Conservation (phyloP, 2,329 filamentous ascomycete species). For the Rachicladosporium sp. region DNA sequence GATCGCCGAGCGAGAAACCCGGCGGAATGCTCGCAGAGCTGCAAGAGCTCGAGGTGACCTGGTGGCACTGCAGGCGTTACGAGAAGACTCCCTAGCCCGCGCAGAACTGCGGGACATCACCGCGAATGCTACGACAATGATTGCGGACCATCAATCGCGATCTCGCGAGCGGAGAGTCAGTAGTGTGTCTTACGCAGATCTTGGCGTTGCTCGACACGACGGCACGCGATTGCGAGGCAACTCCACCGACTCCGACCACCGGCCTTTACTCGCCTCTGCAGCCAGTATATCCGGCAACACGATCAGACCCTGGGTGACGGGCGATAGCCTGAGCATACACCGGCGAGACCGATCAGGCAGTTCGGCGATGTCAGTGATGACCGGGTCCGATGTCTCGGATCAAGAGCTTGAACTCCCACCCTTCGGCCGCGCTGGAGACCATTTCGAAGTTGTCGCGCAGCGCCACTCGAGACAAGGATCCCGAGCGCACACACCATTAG, state of each 20-base stretch:
- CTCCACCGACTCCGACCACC: conserved; percentile 59
- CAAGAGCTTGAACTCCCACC: conserved; percentile 16
- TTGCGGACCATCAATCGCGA: conserved; percentile 47
- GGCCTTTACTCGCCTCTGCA: conserved; percentile 59
- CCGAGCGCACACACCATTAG: conserved; percentile 10
- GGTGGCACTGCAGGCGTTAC: conserved; percentile 54
- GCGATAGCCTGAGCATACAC: conserved; percentile 22
- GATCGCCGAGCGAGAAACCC: conserved; percentile 62
- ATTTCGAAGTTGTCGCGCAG: conserved; percentile 29
- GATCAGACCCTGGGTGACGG: conserved; percentile 16
- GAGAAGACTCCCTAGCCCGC: conserved; percentile 43
- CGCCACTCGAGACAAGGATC: conserved; percentile 21
- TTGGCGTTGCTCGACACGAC: conserved; percentile 66
- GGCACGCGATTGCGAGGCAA: conserved; percentile 63
- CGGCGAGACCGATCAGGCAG: conserved; percentile 31
- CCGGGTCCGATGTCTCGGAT: conserved; percentile 21
- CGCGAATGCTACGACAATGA: conserved; percentile 24
- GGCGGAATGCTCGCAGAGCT: conserved; percentile 56
- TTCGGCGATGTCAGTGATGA: conserved; percentile 29
- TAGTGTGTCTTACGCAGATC: conserved; percentile 62
- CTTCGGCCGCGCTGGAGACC: conserved; percentile 23
- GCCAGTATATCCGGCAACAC: conserved; percentile 43
- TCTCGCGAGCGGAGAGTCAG: conserved; percentile 56
- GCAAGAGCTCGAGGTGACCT: conserved; percentile 60
- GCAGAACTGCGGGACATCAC: conserved; percentile 27